phyloP scores from a whole-genome alignment of 2,329 filamentous ascomycete genomes.

The Neopestalotiopsis sp. region DNA sequence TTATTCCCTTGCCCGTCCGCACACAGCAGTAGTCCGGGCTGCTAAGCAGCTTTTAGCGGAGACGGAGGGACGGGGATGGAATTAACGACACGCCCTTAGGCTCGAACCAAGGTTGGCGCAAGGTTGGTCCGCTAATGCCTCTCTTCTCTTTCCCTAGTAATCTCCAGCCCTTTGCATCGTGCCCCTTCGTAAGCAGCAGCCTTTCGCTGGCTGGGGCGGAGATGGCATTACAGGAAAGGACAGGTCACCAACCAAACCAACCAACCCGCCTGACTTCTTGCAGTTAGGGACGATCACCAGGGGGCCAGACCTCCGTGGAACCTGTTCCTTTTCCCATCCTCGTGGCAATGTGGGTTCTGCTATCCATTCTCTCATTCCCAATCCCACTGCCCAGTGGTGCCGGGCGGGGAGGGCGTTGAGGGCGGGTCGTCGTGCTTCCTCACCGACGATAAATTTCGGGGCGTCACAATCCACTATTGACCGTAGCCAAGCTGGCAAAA shows the following conservation, averaged over 20 bases:
- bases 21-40: neutral
- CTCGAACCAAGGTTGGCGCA: neutral
- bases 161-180: too few relatives aligned
- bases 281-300: neutral
- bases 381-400: too few relatives aligned
- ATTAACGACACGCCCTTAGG: neutral
- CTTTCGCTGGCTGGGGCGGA: neutral
- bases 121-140: neutral
- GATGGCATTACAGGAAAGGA: neutral
- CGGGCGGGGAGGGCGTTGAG: neutral
- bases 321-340: neutral
- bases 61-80: neutral
- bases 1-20: neutral
- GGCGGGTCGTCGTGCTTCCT: neutral
- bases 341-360: neutral
- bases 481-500: neutral
- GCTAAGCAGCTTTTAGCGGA: neutral
- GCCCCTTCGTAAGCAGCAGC: neutral
- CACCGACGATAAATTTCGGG: neutral
- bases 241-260: neutral
- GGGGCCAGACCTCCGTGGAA: neutral
- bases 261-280: neutral
- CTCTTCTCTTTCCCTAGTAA: neutral
- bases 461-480: neutral
- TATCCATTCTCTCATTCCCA: too few relatives aligned